Conservation (phyloP, 1,284 basidiomycete species). For the Pseudozyma tsukubaensis region DNA sequence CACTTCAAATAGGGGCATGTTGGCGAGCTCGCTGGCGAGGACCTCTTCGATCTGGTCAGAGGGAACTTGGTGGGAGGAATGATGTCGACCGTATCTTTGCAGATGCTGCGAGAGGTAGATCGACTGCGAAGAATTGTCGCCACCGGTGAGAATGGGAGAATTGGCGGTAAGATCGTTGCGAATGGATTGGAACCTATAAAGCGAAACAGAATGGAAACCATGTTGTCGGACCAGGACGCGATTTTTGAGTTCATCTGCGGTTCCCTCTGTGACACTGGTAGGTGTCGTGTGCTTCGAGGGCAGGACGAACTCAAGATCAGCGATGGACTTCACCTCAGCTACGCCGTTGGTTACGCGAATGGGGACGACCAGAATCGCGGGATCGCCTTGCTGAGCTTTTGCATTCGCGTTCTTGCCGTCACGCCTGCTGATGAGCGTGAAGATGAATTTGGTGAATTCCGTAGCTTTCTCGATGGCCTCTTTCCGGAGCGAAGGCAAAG, state of each 20-base stretch:
- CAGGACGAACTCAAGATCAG: conserved; percentile 15
- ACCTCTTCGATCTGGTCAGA: neutral
- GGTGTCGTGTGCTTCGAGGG: conserved; percentile 5
- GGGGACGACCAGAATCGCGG: conserved; percentile 22
- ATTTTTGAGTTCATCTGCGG: neutral
- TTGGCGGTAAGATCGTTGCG: conserved; percentile 10
- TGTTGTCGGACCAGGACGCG: conserved; percentile 20
- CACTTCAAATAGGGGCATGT: conserved; percentile 15
- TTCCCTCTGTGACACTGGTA: neutral
- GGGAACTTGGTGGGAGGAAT: neutral
- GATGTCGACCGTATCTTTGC: conserved; percentile 12
- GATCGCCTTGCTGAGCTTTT: conserved; percentile 6
- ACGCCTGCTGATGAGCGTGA: conserved; percentile 9
- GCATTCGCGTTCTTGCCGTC: neutral
- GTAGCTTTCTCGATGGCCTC: conserved; percentile 10
- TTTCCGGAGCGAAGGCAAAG: neutral
- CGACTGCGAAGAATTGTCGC: neutral
- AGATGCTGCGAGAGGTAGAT: conserved; percentile 29
- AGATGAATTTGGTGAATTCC: conserved; percentile 20
- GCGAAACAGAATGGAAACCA: conserved; percentile 15
- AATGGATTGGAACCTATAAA: conserved; percentile 15
- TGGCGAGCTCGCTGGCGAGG: conserved; percentile 7
- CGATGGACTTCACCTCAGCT: neutral
- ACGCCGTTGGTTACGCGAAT: conserved; percentile 6
- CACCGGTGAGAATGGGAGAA: neutral